Base-by-base conservation (phyloP, 306 rosid genomes). In the Begonia fuchsioides region DNA sequence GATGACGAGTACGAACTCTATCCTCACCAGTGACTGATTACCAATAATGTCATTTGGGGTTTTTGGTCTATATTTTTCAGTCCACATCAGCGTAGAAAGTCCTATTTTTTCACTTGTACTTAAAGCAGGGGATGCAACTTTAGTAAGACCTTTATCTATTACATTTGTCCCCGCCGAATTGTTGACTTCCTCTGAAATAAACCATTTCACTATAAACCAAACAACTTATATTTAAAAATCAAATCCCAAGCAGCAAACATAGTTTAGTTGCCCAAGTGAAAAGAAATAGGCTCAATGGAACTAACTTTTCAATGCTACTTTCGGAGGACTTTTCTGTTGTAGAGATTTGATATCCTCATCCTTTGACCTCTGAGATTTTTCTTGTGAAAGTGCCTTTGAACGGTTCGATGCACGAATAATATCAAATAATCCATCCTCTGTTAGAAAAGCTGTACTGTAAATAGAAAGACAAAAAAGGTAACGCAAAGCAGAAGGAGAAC, bases 381-480 rank as follows among this genome's bases (percentile, higher is more conserved):
- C 72, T 61, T 43, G 63, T 47, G 45, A 52, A 56, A 73, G 69
- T 62, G 64, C 64, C 65, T 85, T 79, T 50, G 69, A 66, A 55
- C 62, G 64, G 32, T 60, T 58, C 57, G 95, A 90, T 39, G 76
- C 67, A 59, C 72, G 75, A 44, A 90, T 81, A 69, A 48, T 71
- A 61, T 82, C 87, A 71, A 90, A 75, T 63, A 90, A 67, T n/a
- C 98, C 92, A 64, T 90, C 94, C 78, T 90, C 98, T 1, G 92
- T 72, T 73, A 90, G 94, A 60, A 90, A 79, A 19, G 60, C 14
- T 26, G 98, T 90, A 39, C 95, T 90, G 38, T 55, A 57, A 13
- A 46, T 32, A n/a, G 13, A 15, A 63, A 44, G 61, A 19, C 43
- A 54, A 56, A 61, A 57, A 38, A 53, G 61, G 56, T 43, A 61